These are phyloP conservation scores for Penicillium sp. DNA, from an alignment of 2,329 filamentous ascomycete genomes.

Conservation along the genomic window DNA sequence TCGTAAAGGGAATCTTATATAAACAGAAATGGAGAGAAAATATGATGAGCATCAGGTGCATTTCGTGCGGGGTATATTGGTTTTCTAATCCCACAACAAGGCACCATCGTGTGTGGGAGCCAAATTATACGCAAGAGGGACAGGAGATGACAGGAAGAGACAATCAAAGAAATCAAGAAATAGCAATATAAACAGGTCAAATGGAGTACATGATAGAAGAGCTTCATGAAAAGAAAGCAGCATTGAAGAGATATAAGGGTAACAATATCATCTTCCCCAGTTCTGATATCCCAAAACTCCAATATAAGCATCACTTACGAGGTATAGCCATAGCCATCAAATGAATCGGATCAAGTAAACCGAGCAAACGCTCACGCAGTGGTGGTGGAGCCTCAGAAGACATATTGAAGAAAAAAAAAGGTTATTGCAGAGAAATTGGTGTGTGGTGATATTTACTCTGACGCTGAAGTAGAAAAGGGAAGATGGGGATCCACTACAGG, in stretches of 20 bases:
- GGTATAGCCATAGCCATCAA: constrained; percentile 36
- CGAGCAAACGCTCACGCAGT: constrained; percentile 26
- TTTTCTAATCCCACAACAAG: not conserved
- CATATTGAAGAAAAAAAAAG: constrained; percentile 5
- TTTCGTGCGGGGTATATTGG: not conserved
- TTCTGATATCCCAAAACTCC: not conserved
- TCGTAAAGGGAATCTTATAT: not conserved
- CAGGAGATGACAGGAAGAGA: not conserved
- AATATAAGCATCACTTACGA: constrained; percentile 29
- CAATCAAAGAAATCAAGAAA: not conserved
- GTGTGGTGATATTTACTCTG: not conserved
- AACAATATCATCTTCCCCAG: not conserved
- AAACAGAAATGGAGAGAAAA: not conserved
- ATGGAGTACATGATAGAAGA: not conserved
- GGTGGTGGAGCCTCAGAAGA: constrained; percentile 23
- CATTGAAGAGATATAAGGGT: not conserved
- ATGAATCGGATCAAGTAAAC: constrained; percentile 34
- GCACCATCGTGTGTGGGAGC: not conserved
- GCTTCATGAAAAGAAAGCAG: too few species aligned
- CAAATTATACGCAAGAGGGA: not conserved
- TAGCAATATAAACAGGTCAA: too few species aligned
- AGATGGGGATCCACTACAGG: not conserved
- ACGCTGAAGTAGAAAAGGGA: not conserved
- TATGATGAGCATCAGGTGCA: not conserved
- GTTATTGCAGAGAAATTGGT: not conserved